Evolutionary conservation across 371 early-diverging fungal species (phyloP).

Genomic region (Circinella umbellata): DNA sequence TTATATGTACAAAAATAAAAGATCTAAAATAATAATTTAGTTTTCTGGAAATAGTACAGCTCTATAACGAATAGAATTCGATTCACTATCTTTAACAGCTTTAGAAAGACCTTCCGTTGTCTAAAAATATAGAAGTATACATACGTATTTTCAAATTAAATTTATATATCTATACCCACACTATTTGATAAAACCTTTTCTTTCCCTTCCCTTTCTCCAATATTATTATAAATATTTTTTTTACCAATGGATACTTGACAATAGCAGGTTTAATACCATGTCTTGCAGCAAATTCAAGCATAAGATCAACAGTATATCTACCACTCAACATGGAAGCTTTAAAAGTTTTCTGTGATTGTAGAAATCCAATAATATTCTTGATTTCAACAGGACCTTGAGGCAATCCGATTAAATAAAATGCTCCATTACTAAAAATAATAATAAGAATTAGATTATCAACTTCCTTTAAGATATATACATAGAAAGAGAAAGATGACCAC

Average conservation of each 20-base stretch:
- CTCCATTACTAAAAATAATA: slow-evolving; percentile 47
- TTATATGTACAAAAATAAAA: not conserved
- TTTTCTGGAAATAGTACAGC: slow-evolving; percentile 32
- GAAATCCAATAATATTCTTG: slow-evolving; percentile 24
- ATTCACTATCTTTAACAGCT: slow-evolving; percentile 29
- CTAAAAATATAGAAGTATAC: slow-evolving; percentile 17
- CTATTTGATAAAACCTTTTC: no score
- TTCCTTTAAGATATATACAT: not conserved
- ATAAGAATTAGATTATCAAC: not conserved
- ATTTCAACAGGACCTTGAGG: slow-evolving; percentile 39
- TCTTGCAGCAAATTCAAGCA: slow-evolving; percentile 57
- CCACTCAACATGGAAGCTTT: slow-evolving; percentile 52
- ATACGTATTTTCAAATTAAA: no score
- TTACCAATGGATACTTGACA: slow-evolving; percentile 45
- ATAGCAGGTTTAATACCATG: slow-evolving; percentile 55
- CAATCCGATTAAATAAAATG: slow-evolving; percentile 58
- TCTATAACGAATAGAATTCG: slow-evolving; percentile 36
- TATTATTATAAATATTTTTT: no score
- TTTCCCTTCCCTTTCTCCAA: no score
- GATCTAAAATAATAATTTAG: no score
- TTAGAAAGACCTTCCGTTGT: slow-evolving; percentile 32
- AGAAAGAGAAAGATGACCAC: not conserved
- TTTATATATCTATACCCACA: no score
- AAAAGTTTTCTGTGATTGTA: slow-evolving; percentile 31
- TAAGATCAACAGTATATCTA: slow-evolving; percentile 40